Conservation (phyloP, 305 asterid species). For the Fraxinus baroniana region DNA sequence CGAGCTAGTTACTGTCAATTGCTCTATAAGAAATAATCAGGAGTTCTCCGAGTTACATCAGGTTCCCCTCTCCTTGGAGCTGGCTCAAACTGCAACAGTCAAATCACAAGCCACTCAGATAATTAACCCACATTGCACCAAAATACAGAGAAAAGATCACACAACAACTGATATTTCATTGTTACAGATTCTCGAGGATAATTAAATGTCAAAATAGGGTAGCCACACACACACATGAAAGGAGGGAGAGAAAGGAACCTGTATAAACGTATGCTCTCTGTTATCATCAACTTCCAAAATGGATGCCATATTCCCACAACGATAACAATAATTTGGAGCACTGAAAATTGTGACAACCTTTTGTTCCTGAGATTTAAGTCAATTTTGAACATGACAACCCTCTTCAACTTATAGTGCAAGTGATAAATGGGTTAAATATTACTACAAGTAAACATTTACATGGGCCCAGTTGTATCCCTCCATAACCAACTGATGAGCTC, state of each 20-base stretch:
- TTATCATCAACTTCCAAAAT: conserved; percentile 95
- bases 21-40: conserved; percentile 80
- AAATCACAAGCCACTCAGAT: background rate
- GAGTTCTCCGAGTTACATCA: conserved; percentile 86
- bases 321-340: conserved; percentile 94
- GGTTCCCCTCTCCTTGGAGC: conserved; percentile 97
- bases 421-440: background rate
- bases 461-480: conserved; percentile 99
- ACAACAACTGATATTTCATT: background rate
- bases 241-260: conserved; percentile 45
- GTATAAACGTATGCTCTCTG: conserved; percentile 85
- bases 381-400: conserved; percentile 19
- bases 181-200: background rate
- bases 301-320: conserved; percentile 99
- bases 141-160: background rate
- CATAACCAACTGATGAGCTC: conserved; percentile 98
- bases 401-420: conserved; percentile 1
- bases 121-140: background rate
- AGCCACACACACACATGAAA: background rate
- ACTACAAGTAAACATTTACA: conserved; percentile 39
- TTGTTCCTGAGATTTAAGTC: conserved; percentile 64
- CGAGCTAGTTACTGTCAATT: conserved; percentile 25
- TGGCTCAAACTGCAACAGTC: conserved; percentile 67
- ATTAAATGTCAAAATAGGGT: background rate
- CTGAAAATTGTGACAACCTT: conserved; percentile 94